Base-by-base conservation (phyloP, 768 basidiomycete species). In the Leccinum rimulosum region DNA sequence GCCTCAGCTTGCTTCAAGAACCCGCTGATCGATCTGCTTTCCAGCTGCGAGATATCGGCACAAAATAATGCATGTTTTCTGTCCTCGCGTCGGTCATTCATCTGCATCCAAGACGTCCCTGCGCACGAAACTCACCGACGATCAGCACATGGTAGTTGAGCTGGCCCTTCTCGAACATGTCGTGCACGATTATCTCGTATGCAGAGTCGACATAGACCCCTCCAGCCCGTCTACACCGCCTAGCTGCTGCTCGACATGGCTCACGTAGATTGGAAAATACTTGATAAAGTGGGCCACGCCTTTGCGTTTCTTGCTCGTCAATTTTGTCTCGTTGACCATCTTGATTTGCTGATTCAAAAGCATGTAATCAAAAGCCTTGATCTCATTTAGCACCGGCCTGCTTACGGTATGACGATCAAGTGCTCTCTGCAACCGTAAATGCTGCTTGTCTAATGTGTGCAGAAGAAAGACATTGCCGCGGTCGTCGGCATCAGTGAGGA, bases 21-120 rank as follows among this genome's bases (percentile, higher is more conserved):
- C 1, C 75, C 67, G 50, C 77, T 75, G 61, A 89, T 77, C 52
- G 91, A 82, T 56, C 81, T 76, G 54, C 87, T 75, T 68, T 90
- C 83, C 66, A 93, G 78, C 63, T 82, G 83, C 0, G 87, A 82
- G 35, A 89, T 86, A 68, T 96, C 95, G 0, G 88, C 40, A 94
- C 83, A 70, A 97, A 95, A 68, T 90, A 87, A 63, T 95, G 91
- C 95, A 96, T 97, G 70, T 98, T 98, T 74, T 98, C 96, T 98
- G 69, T 2, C 31, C 25, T 57, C 40, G 27, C 45, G 40, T 45
- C 33, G 25, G 31, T 61, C 57, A 60, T 31, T 2, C 65, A 45
- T 52, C 47, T n/a, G 17, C 38, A 40, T 17, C 15, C 17, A 19
- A 50, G 17, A 17, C 6, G 2, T 35, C 11, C 43, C 7, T 12